These are phyloP conservation scores for Mrakia gelida DNA, from an alignment of 768 basidiomycete species.

Conservation along the genomic window DNA sequence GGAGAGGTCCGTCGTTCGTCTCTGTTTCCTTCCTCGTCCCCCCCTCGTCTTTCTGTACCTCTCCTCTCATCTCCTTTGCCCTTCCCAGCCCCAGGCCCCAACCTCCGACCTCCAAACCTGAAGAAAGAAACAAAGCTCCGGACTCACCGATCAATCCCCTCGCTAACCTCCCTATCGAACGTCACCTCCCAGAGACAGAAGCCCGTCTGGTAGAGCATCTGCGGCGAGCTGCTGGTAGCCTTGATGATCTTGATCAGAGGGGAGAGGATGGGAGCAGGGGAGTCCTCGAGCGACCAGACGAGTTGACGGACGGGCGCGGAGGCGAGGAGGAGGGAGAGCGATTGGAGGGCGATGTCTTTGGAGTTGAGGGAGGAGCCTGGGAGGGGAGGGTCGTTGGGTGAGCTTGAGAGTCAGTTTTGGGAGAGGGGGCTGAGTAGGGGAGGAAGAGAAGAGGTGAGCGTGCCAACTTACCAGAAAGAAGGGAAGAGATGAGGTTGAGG, in stretches of 20 bases:
- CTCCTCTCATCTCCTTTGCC: no score
- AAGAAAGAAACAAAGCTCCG: conserved; percentile 10
- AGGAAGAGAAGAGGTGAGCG: no score
- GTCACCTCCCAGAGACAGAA: conserved; percentile 92
- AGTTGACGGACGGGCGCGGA: conserved; percentile 12
- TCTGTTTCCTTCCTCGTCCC: neutral
- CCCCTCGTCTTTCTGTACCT: neutral
- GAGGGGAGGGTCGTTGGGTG: neutral
- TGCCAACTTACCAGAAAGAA: neutral
- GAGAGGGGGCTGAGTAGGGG: no score
- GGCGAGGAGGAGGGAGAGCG: conserved; percentile 24
- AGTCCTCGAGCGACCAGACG: conserved; percentile 26
- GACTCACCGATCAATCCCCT: conserved; percentile 77
- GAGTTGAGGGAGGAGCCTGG: conserved; percentile 15
- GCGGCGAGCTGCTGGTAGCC: conserved; percentile 50
- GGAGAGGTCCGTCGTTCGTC: neutral
- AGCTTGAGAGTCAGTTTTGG: neutral
- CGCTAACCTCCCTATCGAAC: conserved; percentile 79
- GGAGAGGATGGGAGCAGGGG: conserved; percentile 13
- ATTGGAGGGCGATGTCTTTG: conserved; percentile 17
- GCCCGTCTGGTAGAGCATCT: conserved; percentile 91
- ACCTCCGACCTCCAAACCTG: no score
- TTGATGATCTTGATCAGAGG: conserved; percentile 76
- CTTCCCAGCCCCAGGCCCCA: no score
- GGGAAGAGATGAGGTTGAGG: conserved; percentile 27